Evolutionary conservation across 768 basidiomycete genomes (phyloP).

Genomic region (Hypsizygus marmoreus): DNA sequence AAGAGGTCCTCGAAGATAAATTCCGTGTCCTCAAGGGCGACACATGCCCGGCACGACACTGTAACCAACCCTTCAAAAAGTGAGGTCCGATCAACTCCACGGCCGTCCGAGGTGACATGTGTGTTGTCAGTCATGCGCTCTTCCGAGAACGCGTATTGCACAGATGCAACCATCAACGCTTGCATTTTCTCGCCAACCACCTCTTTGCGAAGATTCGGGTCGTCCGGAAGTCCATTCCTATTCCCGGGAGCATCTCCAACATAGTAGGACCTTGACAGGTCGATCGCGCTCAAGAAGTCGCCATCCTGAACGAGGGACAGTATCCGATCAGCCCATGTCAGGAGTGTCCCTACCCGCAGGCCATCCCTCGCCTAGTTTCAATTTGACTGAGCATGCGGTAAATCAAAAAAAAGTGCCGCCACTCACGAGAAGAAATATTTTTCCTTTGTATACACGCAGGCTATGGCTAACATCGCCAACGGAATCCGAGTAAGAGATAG

Average conservation of each 20-base stretch:
- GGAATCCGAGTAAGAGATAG: conserved; percentile 49
- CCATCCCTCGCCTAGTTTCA: conserved; percentile 60
- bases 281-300: conserved; percentile 89
- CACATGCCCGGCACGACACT: conserved; percentile 75
- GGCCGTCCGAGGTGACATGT: conserved; percentile 76
- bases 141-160: conserved; percentile 90
- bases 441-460: conserved; percentile 83
- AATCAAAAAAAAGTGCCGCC: background rate
- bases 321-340: conserved; percentile 95
- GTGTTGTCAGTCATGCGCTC: conserved; percentile 92
- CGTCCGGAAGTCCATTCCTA: conserved; percentile 80
- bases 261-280: conserved; percentile 82
- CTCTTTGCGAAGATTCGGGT: conserved; percentile 52
- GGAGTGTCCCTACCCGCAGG: conserved; percentile 78
- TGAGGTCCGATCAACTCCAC: conserved; percentile 89
- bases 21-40: conserved; percentile 77
- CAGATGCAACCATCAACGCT: conserved; percentile 85
- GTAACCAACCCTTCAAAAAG: conserved; percentile 88
- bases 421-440: conserved; percentile 86
- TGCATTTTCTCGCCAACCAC: conserved; percentile 76
- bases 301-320: conserved; percentile 80
- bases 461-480: conserved; percentile 65
- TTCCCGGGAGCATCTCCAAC: conserved; percentile 81
- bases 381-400: conserved; percentile 8
- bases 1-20: conserved; percentile 94